Conservation (phyloP, 2,329 filamentous ascomycete species). For the Sporothrix luriei region DNA sequence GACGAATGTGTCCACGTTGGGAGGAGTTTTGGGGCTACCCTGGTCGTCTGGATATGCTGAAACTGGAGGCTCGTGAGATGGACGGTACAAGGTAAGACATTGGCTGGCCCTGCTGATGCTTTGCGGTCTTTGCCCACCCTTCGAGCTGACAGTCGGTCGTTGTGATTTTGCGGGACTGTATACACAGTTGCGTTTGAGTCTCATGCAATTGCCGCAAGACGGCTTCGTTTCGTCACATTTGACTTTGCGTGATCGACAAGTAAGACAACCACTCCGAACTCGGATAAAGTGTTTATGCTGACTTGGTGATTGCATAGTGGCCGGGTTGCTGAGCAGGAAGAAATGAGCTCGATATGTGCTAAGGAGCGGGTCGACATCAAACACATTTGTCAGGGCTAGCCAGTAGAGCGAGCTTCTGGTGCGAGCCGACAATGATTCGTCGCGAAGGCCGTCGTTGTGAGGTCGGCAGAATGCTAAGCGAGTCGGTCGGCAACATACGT, state of each 20-base stretch:
- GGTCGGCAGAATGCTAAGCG: background rate
- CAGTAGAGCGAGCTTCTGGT: background rate
- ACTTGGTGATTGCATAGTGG: background rate
- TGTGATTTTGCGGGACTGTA: background rate
- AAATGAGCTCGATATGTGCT: background rate
- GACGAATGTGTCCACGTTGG: background rate
- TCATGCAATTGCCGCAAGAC: background rate
- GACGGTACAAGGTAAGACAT: background rate
- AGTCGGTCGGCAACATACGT: background rate
- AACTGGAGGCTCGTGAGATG: background rate
- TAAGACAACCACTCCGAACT: constrained; percentile 20
- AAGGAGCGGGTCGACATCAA: background rate
- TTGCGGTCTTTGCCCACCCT: background rate
- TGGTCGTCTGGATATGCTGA: background rate
- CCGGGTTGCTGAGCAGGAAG: background rate
- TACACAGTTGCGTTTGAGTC: background rate
- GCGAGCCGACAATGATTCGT: background rate
- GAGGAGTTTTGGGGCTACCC: background rate
- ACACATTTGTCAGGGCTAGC: background rate
- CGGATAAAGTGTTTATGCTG: constrained; percentile 15
- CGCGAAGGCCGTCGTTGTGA: background rate
- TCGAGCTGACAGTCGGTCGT: background rate
- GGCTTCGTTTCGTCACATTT: constrained; percentile 23
- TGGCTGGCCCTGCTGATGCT: background rate
- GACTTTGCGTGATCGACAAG: constrained; percentile 18